Conservation (phyloP, 495 filamentous ascomycete species). For the Hypoxylon lienhwacheense region DNA sequence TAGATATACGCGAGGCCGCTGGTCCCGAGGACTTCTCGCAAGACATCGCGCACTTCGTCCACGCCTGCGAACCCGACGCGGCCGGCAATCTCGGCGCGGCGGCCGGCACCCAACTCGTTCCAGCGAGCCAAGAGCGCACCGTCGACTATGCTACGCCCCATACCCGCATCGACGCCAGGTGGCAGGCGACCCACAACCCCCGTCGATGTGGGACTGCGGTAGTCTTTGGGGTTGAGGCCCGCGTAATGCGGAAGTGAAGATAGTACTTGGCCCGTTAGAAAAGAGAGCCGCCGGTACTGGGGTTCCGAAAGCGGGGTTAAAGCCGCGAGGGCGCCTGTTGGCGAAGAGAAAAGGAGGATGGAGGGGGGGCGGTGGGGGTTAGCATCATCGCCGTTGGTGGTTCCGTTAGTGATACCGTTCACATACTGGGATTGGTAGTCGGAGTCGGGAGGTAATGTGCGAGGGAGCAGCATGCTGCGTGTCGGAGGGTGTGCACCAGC, state of each 20-base stretch:
- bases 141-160: conserved; percentile 55
- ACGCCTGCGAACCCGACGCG: conserved; percentile 64
- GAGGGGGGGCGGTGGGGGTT: conserved; percentile 51
- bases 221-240: conserved; percentile 79
- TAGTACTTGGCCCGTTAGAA: conserved; percentile 77
- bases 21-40: conserved; percentile 45
- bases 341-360: conserved; percentile 68
- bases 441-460: conserved; percentile 50
- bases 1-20: conserved; percentile 33
- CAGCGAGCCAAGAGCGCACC: conserved; percentile 60
- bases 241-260: conserved; percentile 73
- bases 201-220: conserved; percentile 55
- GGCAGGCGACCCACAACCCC: conserved; percentile 35
- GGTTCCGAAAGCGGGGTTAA: conserved; percentile 78
- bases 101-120: conserved; percentile 67
- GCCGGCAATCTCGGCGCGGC: conserved; percentile 68
- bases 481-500: conserved; percentile 77
- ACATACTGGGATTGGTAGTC: conserved; percentile 46
- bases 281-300: conserved; percentile 77
- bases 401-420: conserved; percentile 33
- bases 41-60: conserved; percentile 62
- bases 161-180: conserved; percentile 50
- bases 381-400: conserved; percentile 4
- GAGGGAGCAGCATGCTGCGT: conserved; percentile 73
- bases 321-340: conserved; percentile 73